Percentiles rank a stretch among this genome's conserved stretches.
Conservation (phyloP, 2,329 filamentous ascomycete genomes). For the Penicillium thymicola region DNA sequence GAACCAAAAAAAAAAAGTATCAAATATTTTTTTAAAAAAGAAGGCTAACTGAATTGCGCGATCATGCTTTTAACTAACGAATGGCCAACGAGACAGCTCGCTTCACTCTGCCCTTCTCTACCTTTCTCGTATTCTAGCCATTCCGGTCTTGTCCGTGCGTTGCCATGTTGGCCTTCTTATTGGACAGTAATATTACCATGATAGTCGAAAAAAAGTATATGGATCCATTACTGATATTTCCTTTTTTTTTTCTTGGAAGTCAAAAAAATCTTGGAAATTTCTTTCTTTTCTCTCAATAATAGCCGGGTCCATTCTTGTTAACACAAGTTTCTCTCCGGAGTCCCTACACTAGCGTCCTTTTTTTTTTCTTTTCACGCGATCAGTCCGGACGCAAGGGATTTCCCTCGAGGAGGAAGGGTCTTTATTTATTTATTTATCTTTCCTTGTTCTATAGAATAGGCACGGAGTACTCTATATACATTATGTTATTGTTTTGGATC, state of each 20-base stretch:
- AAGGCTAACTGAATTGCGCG: background rate
- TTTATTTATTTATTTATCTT: background rate
- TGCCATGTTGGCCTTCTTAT: constrained; percentile 1
- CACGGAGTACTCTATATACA: background rate
- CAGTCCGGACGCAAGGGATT: constrained; percentile 2
- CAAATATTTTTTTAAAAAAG: background rate
- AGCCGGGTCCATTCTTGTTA: constrained; percentile 6
- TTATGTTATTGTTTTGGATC: no score
- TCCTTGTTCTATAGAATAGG: background rate
- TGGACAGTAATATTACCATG: constrained; percentile 15
- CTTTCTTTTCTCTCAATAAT: background rate
- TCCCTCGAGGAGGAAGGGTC: constrained; percentile 1
- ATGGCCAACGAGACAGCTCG: constrained; percentile 14
- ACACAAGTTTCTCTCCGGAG: constrained; percentile 12
- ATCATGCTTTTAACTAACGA: constrained; percentile 5
- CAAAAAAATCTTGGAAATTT: background rate
- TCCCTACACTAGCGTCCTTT: constrained; percentile 7
- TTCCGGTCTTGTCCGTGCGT: constrained; percentile 22
- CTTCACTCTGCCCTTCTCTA: constrained; percentile 20
- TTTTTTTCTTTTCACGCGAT: constrained; percentile 5
- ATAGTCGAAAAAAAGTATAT: background rate
- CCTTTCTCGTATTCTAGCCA: constrained; percentile 20
- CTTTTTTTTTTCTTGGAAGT: background rate
- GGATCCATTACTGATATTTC: background rate
- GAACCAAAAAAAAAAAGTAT: background rate